Evolutionary conservation across 192 early-diverging fungal genomes (phyloP).

Genomic region (Haplosporangium gracile): DNA sequence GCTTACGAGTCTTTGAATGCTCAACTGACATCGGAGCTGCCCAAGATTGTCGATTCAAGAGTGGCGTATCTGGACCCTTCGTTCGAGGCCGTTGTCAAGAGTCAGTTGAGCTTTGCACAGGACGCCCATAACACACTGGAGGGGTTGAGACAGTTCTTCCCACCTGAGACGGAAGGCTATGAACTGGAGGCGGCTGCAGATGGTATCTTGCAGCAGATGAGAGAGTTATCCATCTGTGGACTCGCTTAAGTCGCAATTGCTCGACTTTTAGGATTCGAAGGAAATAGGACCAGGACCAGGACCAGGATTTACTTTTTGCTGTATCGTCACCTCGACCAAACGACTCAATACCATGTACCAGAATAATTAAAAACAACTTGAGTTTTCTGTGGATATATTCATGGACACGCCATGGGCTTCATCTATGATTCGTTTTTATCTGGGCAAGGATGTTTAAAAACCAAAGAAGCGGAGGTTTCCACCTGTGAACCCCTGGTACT

Average conservation of each 20-base stretch:
- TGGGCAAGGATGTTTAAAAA: conserved; percentile 7
- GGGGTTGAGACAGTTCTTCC: conserved; percentile 71
- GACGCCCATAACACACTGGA: conserved; percentile 83
- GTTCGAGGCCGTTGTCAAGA: conserved; percentile 96
- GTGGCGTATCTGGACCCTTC: conserved; percentile 95
- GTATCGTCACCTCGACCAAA: background rate
- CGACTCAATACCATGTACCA: conserved; percentile 2
- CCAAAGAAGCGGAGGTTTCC: conserved; percentile 33
- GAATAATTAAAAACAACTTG: background rate
- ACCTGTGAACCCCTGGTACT: conserved; percentile 31
- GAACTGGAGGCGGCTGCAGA: conserved; percentile 82
- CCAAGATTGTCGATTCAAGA: conserved; percentile 89
- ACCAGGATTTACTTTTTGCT: background rate
- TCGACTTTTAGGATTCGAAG: background rate
- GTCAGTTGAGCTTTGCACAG: conserved; percentile 93
- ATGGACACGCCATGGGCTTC: background rate
- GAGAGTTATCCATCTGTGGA: conserved; percentile 92
- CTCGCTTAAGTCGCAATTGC: conserved; percentile 58
- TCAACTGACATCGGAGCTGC: conserved; percentile 87
- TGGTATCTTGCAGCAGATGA: conserved; percentile 88
- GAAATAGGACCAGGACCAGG: background rate
- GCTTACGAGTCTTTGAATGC: conserved; percentile 87
- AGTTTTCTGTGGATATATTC: background rate
- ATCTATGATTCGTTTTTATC: no score
- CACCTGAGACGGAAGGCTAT: conserved; percentile 63